Base-by-base conservation (phyloP, 2,329 filamentous ascomycete genomes). In the Pseudocercospora fijiensis region DNA sequence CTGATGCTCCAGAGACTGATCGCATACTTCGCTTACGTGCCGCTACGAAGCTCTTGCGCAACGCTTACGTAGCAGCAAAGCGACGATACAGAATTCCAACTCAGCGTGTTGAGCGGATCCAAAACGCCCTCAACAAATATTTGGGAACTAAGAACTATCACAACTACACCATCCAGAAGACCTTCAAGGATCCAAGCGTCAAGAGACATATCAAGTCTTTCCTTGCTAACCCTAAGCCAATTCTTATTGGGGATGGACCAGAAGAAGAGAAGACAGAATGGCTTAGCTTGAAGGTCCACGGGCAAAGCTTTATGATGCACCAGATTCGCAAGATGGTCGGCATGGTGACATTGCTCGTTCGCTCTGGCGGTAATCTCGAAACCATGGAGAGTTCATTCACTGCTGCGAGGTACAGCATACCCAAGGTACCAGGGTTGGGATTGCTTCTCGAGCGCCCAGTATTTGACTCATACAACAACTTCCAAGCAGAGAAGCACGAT, bases 271-370 rank as follows among this genome's bases (percentile, higher is more conserved):
- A 94, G 74, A 97, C 92, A 1, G 90, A 99, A 81, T 99, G 95
- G 95, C 83, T 99, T 4, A 95, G 90, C 49, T 83, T 98, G 69
- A 96, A 96, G 76, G 93, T 99, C 24, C 95, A 99, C 78, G 95
- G 95, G 0, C 95, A 99, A 78, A 94, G 90, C 74, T 99, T 99
- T 84, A 99, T 99, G 95, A 99, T 99, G 95, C 95, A 99, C 78
- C 95, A 99, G 80, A 99, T 99, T 78, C 89, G 95, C 73, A 99
- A 98, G 80, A 98, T 99, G 95, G 91, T 99, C 16, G 92, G 91
- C 62, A 92, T 99, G 89, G 91, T 88, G 8, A 87, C 91, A 33
- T 83, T 99, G 65, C 82, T 94, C 5, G 89, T 96, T 6, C 88
- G 95, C 41, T 96, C 90, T 76, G 95, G 92, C 57, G 88, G 88